Evolutionary conservation across 148 eudicot species (phyloP), one percentile per base, ranked within the genome.

Genomic region (Diospyros lotus): DNA sequence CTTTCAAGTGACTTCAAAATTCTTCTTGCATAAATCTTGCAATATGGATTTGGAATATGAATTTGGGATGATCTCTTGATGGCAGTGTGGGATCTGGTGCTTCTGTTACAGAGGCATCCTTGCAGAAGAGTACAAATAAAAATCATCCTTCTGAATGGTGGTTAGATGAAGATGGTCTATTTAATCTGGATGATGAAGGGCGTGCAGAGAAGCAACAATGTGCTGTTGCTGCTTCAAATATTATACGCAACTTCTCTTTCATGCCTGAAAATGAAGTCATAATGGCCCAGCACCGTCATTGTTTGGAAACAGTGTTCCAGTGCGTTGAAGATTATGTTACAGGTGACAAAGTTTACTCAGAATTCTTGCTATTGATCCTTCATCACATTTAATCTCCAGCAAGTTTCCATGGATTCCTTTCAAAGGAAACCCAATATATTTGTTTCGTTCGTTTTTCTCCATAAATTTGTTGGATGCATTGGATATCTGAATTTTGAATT

Each of bases 211-310:
- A 93, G 82, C 99, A 95, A 88, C 94, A 78, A 61, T 92, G 94
- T 92, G 97, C 97, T 79, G 88, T 90, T 87, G 94, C 94, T 77
- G 97, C 97, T 75, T 95, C 99, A 52, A 95, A 92, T 82, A 88
- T 95, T 69, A 82, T 95, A 51, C 96, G 97, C 42, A 95, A 95
- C 81, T 92, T 95, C 69, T 95, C 99, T 44, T 92, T 90, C 79
- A 95, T 95, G 99, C 79, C 91, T 66, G 97, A 95, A 77, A 90
- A 95, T 80, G 99, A 95, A 82, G 80, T 87, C 70, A 81, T 91
- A 38, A 92, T 92, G 99, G 94, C 91, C 58, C 97, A 89, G 78
- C 89, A 91, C 79, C 90, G 97, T 46, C 99, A 93, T 84, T 95
- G 93, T 79, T 80, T 92, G 82, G 99, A 92, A 81, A 89, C 97